phyloP scores from a whole-genome alignment of 176 grass and related monocot genomes.

The Lolium perenne region DNA sequence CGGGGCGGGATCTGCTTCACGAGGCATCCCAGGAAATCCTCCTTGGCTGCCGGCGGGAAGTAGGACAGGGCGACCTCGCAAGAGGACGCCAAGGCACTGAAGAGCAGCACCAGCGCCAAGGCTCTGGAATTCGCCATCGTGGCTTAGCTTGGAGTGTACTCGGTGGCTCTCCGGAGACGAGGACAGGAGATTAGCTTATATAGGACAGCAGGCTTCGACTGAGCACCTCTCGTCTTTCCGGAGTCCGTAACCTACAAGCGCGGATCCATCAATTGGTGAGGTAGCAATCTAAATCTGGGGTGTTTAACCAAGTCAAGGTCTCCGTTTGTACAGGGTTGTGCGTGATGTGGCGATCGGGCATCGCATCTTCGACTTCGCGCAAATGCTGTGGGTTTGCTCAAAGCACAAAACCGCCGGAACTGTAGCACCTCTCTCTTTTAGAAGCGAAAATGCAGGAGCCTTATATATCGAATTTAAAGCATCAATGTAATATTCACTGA shows the following conservation, averaged over 20 bases:
- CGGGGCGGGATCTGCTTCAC: neutral
- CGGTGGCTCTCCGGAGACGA: neutral
- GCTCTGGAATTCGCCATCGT: slow-evolving; percentile 42
- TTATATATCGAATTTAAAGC: too few relatives aligned
- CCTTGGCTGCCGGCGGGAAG: neutral
- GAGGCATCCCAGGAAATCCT: slow-evolving; percentile 66
- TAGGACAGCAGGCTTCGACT: neutral
- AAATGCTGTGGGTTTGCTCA: neutral
- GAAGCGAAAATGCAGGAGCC: too few relatives aligned
- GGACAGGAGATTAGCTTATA: slow-evolving; percentile 21
- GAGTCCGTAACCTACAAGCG: neutral
- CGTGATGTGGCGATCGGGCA: neutral
- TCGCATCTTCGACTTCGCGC: neutral
- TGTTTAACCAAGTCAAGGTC: slow-evolving; percentile 20
- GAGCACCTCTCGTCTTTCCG: neutral
- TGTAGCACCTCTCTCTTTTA: neutral
- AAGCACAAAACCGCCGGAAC: neutral
- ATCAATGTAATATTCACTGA: too few relatives aligned
- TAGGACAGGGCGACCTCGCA: slow-evolving; percentile 5
- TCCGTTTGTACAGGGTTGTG: neutral
- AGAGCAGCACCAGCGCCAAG: slow-evolving; percentile 36
- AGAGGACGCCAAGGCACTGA: slow-evolving; percentile 17
- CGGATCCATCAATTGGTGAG: neutral
- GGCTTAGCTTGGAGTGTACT: neutral
- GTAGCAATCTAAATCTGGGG: slow-evolving; percentile 26